Conservation (phyloP, 2,329 filamentous ascomycete genomes). For the Truncatella angustata region DNA sequence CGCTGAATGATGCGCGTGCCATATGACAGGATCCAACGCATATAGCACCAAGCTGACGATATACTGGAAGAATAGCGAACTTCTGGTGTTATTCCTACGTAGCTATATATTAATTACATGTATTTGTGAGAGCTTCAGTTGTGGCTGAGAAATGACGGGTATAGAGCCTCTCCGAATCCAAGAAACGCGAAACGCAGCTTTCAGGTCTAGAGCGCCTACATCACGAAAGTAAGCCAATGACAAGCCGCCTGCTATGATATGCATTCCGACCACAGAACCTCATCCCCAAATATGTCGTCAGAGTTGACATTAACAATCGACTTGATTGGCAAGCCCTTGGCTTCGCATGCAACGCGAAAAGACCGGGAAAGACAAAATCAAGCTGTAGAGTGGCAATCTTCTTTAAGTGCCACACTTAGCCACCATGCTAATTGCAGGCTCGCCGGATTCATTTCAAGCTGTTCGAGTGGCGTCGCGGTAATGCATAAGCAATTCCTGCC, state of each 20-base stretch:
- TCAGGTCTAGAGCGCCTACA: not conserved
- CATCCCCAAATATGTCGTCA: slow-evolving; percentile 1
- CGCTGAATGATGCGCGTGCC: not conserved
- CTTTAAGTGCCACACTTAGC: not conserved
- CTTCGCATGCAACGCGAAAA: not conserved
- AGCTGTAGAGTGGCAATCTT: no score
- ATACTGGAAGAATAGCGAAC: no score
- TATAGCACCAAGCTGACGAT: no score
- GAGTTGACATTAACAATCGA: not conserved
- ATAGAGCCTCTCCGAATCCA: not conserved
- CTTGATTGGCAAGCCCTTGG: not conserved
- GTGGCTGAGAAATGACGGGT: not conserved
- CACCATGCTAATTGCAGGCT: not conserved
- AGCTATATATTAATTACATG: not conserved
- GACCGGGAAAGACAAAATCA: no score
- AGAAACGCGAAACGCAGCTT: not conserved
- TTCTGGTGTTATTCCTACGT: not conserved
- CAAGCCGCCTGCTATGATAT: not conserved
- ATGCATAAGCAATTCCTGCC: slow-evolving; percentile 21
- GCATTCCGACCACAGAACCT: not conserved
- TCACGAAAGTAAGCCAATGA: not conserved
- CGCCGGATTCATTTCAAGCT: not conserved
- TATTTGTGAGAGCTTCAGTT: not conserved
- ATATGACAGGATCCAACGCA: no score
- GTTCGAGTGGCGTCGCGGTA: slow-evolving; percentile 6